Percentiles rank a stretch among this genome's conserved stretches.
Conservation (phyloP, 257 asterid genomes). For the Petunia axillaris region DNA sequence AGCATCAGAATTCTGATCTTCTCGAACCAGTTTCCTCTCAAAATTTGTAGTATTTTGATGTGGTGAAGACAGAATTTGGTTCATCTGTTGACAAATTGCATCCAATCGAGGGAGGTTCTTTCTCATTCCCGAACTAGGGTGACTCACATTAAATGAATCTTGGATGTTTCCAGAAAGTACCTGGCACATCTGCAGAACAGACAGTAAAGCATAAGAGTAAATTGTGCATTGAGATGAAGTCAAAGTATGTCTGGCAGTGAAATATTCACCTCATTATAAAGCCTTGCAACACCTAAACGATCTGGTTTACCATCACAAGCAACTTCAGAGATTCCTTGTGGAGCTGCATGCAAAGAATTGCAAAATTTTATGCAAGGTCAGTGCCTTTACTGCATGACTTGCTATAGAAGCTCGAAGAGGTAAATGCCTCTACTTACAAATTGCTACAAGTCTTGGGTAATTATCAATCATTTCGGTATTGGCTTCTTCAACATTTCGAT, state of each 20-base stretch:
- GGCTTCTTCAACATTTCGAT: constrained; percentile 46
- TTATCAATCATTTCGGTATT: constrained; percentile 45
- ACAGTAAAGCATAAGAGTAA: constrained; percentile 14
- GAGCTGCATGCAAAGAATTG: constrained; percentile 51
- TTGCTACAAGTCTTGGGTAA: constrained; percentile 60
- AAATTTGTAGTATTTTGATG: constrained; percentile 34
- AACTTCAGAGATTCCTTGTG: constrained; percentile 57
- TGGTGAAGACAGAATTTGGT: constrained; percentile 50
- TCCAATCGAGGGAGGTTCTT: constrained; percentile 50
- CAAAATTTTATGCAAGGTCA: constrained; percentile 1
- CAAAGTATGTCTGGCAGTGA: background rate
- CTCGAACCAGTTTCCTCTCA: constrained; percentile 28
- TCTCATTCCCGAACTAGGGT: constrained; percentile 48
- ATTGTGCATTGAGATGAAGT: background rate
- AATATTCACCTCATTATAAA: constrained; percentile 70
- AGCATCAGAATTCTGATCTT: constrained; percentile 33
- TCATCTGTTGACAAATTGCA: constrained; percentile 47
- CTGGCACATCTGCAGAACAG: constrained; percentile 58
- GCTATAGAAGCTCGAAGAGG: constrained; percentile 26
- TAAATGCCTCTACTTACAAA: constrained; percentile 57
- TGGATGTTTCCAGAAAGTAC: constrained; percentile 48
- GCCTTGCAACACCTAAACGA: constrained; percentile 65
- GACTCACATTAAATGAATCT: constrained; percentile 34
- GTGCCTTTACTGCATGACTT: constrained; percentile 15
- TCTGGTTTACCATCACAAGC: constrained; percentile 64